Base-by-base conservation (phyloP, 192 early-diverging fungal species). In the Spinellus fusiger region DNA sequence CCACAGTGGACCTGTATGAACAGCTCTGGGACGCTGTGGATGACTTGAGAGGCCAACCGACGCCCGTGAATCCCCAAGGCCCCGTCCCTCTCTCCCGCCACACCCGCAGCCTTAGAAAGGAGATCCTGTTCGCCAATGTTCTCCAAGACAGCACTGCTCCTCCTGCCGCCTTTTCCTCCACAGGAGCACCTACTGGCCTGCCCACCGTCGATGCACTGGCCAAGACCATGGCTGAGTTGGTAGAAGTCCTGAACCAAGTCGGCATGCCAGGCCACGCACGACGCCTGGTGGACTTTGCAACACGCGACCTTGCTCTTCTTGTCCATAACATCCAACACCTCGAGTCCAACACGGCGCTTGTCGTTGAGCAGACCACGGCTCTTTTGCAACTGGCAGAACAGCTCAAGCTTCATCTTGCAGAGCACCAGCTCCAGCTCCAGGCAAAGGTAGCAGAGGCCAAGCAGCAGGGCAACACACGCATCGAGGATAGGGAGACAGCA, bases 211-310 rank as follows among this genome's bases (percentile, higher is more conserved):
- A 71, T 40, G 48, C 64, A 4, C 33, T 71, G 12, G 50, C 62
- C 26, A 49, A 57, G 31, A 61, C 74, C 12, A 54, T 70, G n/a
- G 56, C 75, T 28, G 54, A 59, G 10, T 38, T 75, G 28, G 46
- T 58, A 32, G 40, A 16, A 5, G 25, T 66, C 18, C 40, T 64
- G 56, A 70, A 71, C 32, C 34, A 65, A 16, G 37, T 49, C 10
- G 72, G 62, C 22, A 67, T 80, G 54, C 50, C 79, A 4, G 80
- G 75, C 32, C 77, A 77, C 48, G 73, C 78, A 0, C 69, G 79
- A 59, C 72, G 84, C 31, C 75, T 87, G n/a, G 80, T 83, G 29
- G 82, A 76, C 59, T 74, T 82, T 38, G 78, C 80, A 18, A 81
- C 79, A 40, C 77, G 73, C 37, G 77, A 86, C 28, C 48, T 77